Evolutionary conservation across 768 basidiomycete genomes (phyloP), one percentile per base, ranked within the genome.

Genomic region (Crassisporium funariophilum): DNA sequence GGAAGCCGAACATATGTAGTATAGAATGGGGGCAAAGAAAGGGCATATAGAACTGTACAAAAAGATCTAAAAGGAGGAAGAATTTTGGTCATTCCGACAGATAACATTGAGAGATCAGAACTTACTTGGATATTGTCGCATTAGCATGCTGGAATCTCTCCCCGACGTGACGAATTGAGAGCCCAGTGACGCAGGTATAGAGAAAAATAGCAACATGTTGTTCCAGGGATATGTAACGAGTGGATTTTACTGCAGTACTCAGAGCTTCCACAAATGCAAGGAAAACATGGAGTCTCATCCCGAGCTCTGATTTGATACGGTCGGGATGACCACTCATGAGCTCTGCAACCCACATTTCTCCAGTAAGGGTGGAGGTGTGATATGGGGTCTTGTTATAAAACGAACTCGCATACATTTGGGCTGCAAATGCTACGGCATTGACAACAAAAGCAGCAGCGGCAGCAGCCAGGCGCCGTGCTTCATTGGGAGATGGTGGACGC

Each of bases 21-120:
- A 40, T 67, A 70, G 43, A 71, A 67, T 10, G 50, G 54, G 1
- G 44, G 41, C 15, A 52, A 49, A 2, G 61, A 62, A 23, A 70
- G 36, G 7, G 53, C 43, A 3, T 50, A 16, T 13, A 67, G 54
- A 27, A 70, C 55, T 19, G 40, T 48, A 16, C 46, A 20, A 37
- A 69, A 69, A 37, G 63, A 67, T 49, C 64, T 69, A 7, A 7
- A 29, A 13, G 27, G 13, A 29, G 27, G 27, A 29, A 46, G 31
- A 15, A n/a, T n/a, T 29, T 36, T 7, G 27, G 13, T 29, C 8
- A 29, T 7, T 13, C 7, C 13, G 7, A 7, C 27, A 7, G 13
- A 29, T 29, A 29, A 13, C 27, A 29, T 7, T 29, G 27, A 7
- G 13, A 13, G 13, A 13, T 7, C 27, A 7, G 27, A 29, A n/a